Conservation (phyloP, 1,139 yeast genomes). For the Fermentozyma sake region DNA sequence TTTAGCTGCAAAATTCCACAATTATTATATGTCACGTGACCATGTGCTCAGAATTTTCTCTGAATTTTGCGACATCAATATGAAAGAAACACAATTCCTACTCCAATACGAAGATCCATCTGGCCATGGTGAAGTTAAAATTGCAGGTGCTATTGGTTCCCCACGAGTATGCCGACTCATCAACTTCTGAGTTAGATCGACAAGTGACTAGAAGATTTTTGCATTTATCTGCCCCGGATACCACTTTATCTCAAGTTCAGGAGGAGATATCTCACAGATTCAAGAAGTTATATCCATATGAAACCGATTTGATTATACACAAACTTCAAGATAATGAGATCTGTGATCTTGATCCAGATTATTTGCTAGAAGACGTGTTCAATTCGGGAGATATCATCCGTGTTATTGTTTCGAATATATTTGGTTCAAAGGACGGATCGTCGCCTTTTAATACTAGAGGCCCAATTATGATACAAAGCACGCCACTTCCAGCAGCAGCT, state of each 20-base stretch:
- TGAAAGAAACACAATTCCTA: too few relatives aligned
- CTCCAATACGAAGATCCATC: too few relatives aligned
- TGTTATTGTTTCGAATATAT: slow-evolving; percentile 41
- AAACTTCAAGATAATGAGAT: slow-evolving; percentile 59
- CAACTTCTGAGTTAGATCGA: slow-evolving; percentile 12
- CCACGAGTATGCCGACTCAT: slow-evolving; percentile 11
- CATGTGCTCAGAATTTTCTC: too few relatives aligned
- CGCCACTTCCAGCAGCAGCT: slow-evolving; percentile 10
- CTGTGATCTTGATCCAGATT: slow-evolving; percentile 79
- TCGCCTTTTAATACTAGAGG: slow-evolving; percentile 1
- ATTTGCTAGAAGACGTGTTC: slow-evolving; percentile 58
- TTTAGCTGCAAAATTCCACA: too few relatives aligned
- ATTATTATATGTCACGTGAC: too few relatives aligned
- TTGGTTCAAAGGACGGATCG: slow-evolving; percentile 2
- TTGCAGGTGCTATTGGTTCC: slow-evolving; percentile 42
- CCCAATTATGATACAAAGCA: slow-evolving; percentile 7
- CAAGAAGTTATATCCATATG: slow-evolving; percentile 59
- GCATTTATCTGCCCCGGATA: slow-evolving; percentile 50
- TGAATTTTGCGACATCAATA: too few relatives aligned
- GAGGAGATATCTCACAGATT: slow-evolving; percentile 49
- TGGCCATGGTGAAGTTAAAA: slow-evolving; percentile 27
- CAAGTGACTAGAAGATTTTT: slow-evolving; percentile 35
- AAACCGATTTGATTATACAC: slow-evolving; percentile 46
- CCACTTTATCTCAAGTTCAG: slow-evolving; percentile 44
- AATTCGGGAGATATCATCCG: slow-evolving; percentile 50